phyloP scores from a whole-genome alignment of 345 rosid genomes.

The Eucalyptus globulus region DNA sequence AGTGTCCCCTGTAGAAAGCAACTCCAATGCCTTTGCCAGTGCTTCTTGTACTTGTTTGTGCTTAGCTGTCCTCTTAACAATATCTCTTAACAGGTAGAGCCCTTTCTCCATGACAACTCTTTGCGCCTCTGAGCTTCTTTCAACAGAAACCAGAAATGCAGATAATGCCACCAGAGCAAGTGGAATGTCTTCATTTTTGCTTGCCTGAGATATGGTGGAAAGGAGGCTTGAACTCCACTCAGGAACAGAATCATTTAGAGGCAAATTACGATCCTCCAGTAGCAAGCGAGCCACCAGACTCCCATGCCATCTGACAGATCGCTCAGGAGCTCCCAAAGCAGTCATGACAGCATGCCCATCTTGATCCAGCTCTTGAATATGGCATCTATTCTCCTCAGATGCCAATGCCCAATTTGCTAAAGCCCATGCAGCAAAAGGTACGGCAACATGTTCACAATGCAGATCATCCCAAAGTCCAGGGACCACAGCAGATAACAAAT shows the following conservation, averaged over 20 bases:
- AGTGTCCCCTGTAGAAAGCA: conserved; percentile 48
- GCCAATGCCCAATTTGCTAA: conserved; percentile 99
- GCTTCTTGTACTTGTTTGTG: conserved; percentile 73
- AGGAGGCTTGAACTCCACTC: conserved; percentile 94
- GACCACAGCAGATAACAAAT: conserved; percentile 69
- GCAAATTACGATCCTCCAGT: conserved; percentile 77
- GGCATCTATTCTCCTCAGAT: conserved; percentile 66
- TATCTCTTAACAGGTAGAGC: conserved; percentile 74
- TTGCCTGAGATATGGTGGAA: conserved; percentile 65
- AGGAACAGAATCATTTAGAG: conserved; percentile 72
- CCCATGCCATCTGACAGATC: conserved; percentile 99
- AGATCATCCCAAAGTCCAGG: conserved; percentile 99
- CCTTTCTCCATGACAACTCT: conserved; percentile 72
- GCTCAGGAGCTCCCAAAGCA: conserved; percentile 88
- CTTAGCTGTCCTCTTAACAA: conserved; percentile 54
- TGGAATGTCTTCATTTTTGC: conserved; percentile 72
- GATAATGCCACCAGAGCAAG: conserved; percentile 82
- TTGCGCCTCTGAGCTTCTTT: conserved; percentile 61
- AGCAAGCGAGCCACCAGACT: conserved; percentile 81
- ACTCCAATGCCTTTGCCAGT: conserved; percentile 77
- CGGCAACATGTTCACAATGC: conserved; percentile 96
- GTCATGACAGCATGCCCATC: conserved; percentile 88
- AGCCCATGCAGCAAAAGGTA: conserved; percentile 99
- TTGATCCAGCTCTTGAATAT: conserved; percentile 82
- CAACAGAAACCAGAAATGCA: conserved; percentile 74